phyloP scores from a whole-genome alignment of 495 filamentous ascomycete species.

The Penicillium pulvis region DNA sequence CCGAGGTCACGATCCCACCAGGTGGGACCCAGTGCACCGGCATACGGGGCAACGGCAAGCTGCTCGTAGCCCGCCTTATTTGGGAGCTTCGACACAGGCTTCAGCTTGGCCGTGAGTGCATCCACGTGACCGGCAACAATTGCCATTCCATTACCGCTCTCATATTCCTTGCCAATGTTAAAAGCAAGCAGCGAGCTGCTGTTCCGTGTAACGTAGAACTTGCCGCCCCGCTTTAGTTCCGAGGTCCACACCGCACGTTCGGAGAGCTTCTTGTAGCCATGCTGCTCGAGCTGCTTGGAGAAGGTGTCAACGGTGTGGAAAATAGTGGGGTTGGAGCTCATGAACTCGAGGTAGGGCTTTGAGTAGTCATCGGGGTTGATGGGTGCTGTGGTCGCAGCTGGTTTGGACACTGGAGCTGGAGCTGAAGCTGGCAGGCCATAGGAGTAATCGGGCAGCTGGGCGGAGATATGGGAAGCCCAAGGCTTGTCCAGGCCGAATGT shows the following conservation, averaged over 20 bases:
- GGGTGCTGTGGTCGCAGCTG: conserved; percentile 19
- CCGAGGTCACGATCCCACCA: conserved; percentile 96
- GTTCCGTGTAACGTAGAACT: conserved; percentile 87
- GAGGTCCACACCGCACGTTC: conserved; percentile 76
- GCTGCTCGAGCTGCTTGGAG: conserved; percentile 64
- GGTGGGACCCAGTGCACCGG: conserved; percentile 78
- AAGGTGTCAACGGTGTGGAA: conserved; percentile 85
- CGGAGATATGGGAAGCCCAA: conserved; percentile 27
- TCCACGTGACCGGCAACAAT: conserved; percentile 90
- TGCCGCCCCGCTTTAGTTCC: conserved; percentile 76
- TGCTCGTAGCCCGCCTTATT: conserved; percentile 83
- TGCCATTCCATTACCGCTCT: conserved; percentile 80
- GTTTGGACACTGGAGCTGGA: conserved; percentile 20
- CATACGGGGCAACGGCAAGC: conserved; percentile 90
- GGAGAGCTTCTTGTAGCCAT: conserved; percentile 76
- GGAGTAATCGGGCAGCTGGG: conserved; percentile 21
- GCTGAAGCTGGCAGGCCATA: conserved; percentile 7
- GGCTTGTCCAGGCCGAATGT: conserved; percentile 25
- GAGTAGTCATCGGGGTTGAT: conserved; percentile 63
- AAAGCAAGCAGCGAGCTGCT: conserved; percentile 88
- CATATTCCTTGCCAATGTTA: conserved; percentile 75
- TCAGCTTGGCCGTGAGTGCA: conserved; percentile 82
- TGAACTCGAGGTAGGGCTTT: conserved; percentile 83
- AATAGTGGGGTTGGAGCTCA: conserved; percentile 86
- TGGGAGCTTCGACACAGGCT: conserved; percentile 83